These are phyloP conservation scores for Colletotrichum chrysophilum DNA, from an alignment of 2,329 filamentous ascomycete species.

Conservation along the genomic window DNA sequence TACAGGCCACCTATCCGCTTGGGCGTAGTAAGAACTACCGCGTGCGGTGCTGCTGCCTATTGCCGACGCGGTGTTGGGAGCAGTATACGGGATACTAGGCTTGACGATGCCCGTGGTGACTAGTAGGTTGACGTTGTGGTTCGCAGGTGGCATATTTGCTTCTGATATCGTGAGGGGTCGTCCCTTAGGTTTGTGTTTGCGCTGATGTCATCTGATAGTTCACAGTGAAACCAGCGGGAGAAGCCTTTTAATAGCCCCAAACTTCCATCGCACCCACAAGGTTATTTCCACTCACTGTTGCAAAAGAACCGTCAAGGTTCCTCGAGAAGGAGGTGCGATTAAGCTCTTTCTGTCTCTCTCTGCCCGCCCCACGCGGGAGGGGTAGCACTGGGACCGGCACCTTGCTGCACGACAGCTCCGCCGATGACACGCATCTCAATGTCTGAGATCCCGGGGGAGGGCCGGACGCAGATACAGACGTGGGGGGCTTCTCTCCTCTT, in stretches of 20 bases:
- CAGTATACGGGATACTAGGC: rapidly evolving
- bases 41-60: rapidly evolving
- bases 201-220: background rate
- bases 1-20: background rate
- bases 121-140: background rate
- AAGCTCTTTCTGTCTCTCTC: background rate
- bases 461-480: background rate
- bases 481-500: background rate
- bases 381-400: background rate
- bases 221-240: background rate
- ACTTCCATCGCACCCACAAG: background rate
- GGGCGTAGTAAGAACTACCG: background rate
- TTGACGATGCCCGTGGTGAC: too few species aligned
- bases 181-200: background rate
- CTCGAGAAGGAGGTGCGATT: background rate
- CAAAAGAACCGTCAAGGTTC: background rate
- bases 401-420: background rate
- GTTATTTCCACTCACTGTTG: background rate
- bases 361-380: background rate
- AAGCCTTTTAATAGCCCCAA: background rate
- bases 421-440: background rate
- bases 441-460: background rate
- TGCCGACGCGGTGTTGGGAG: rapidly evolving
- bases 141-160: background rate
- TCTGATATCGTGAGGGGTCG: background rate